A percentile compares a stretch with the other conserved stretches of the same genome.
Evolutionary conservation across 2,329 filamentous ascomycete genomes (phyloP).

Genomic region (Cladophialophora bantiana): DNA sequence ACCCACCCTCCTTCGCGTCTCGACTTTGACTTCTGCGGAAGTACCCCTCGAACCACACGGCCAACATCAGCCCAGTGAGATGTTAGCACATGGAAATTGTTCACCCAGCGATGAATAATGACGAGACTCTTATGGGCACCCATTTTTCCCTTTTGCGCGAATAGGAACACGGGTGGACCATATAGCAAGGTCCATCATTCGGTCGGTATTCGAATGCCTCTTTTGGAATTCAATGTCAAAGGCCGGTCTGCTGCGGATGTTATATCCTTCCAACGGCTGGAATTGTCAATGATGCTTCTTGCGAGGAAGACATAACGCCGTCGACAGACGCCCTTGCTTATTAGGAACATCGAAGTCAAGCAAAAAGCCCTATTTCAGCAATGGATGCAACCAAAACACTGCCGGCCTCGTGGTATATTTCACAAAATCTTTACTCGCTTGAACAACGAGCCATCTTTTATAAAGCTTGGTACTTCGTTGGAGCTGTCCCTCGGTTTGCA

Average conservation of each 20-base stretch:
- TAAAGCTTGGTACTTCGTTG: slow-evolving; percentile 62
- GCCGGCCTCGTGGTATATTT: slow-evolving; percentile 63
- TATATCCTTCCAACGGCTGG: neutral
- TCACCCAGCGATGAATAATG: slow-evolving; percentile 15
- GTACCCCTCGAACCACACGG: slow-evolving; percentile 1
- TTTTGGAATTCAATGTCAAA: slow-evolving; percentile 24
- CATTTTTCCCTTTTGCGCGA: neutral
- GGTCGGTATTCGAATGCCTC: slow-evolving; percentile 34
- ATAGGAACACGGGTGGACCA: slow-evolving; percentile 5
- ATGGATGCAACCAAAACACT: slow-evolving; percentile 48
- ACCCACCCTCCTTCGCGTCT: slow-evolving; percentile 7
- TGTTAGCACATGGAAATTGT: slow-evolving; percentile 23
- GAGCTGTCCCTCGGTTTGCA: slow-evolving; percentile 59
- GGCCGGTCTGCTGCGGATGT: slow-evolving; percentile 2
- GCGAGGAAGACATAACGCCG: neutral
- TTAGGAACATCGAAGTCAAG: neutral
- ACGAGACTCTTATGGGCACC: neutral
- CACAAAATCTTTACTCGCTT: slow-evolving; percentile 57
- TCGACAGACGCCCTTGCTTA: neutral
- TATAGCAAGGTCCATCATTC: neutral
- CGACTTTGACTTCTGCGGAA: slow-evolving; percentile 12
- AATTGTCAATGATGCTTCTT: neutral
- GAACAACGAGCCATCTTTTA: slow-evolving; percentile 59
- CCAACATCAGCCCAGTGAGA: slow-evolving; percentile 16
- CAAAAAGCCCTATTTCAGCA: neutral